Conservation (phyloP, 768 basidiomycete species). For the Clavaria fumosa region DNA sequence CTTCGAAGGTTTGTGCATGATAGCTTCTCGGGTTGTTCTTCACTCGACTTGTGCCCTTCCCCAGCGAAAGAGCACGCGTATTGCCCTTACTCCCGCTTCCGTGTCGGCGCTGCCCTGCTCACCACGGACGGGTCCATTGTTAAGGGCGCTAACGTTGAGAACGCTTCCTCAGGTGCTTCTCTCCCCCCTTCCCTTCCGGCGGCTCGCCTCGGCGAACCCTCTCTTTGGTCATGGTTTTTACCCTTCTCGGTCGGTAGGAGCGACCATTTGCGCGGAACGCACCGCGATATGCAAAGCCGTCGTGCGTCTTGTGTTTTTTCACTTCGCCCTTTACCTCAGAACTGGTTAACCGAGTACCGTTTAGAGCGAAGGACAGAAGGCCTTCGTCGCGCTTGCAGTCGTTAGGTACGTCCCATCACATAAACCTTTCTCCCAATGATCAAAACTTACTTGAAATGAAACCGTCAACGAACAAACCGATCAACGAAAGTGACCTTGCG, state of each 20-base stretch:
- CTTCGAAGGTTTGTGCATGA: slow-evolving; percentile 32
- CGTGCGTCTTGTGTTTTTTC: slow-evolving; percentile 30
- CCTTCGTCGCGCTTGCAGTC: slow-evolving; percentile 69
- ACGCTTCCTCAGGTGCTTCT: slow-evolving; percentile 86
- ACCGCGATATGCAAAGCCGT: slow-evolving; percentile 92
- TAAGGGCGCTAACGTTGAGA: slow-evolving; percentile 86
- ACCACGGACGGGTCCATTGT: slow-evolving; percentile 55
- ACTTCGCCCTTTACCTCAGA: background rate
- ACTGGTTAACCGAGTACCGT: background rate
- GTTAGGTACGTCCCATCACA: slow-evolving; percentile 37
- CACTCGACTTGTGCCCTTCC: background rate
- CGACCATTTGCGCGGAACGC: slow-evolving; percentile 85
- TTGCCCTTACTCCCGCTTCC: slow-evolving; percentile 80
- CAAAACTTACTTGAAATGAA: background rate
- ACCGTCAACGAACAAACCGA: too few species aligned
- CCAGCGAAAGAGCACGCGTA: slow-evolving; percentile 62
- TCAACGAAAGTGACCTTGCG: slow-evolving; percentile 47
- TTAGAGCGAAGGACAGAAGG: slow-evolving; percentile 64
- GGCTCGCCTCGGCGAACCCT: slow-evolving; percentile 8
- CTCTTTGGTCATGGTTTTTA: background rate
- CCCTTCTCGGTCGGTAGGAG: slow-evolving; percentile 33
- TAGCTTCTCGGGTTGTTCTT: background rate
- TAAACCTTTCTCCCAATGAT: background rate
- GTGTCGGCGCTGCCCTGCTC: slow-evolving; percentile 81
- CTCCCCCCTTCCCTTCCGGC: too few species aligned